These are phyloP conservation scores for Trypanosoma mega DNA, from an alignment of 208 protist species.

Conservation along the genomic window DNA sequence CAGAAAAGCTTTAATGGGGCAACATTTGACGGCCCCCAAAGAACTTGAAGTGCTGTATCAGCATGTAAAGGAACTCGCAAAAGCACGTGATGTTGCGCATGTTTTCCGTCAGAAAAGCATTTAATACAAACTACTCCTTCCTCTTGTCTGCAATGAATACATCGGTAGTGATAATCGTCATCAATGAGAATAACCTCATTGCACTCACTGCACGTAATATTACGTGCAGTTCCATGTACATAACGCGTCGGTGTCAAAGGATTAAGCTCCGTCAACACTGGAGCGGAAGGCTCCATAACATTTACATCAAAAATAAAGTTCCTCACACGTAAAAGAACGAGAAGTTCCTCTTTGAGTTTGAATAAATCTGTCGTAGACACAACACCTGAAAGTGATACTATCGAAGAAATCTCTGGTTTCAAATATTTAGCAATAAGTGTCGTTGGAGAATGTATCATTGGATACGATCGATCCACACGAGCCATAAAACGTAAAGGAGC, in stretches of 20 bases:
- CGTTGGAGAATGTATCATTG: slow-evolving; percentile 38
- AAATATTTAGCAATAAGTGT: slow-evolving; percentile 41
- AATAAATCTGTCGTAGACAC: slow-evolving; percentile 35
- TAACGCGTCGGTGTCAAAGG: slow-evolving; percentile 53
- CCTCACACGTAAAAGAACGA: slow-evolving; percentile 28
- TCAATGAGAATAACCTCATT: slow-evolving; percentile 45
- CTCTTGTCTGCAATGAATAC: slow-evolving; percentile 65
- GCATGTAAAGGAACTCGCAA: slow-evolving; percentile 43
- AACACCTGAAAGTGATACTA: slow-evolving; percentile 42
- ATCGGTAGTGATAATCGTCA: slow-evolving; percentile 55
- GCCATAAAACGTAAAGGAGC: slow-evolving; percentile 65
- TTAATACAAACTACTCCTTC: slow-evolving; percentile 33
- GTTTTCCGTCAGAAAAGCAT: slow-evolving; percentile 40
- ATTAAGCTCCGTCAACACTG: slow-evolving; percentile 49
- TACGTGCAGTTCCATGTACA: slow-evolving; percentile 30
- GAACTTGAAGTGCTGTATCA: slow-evolving; percentile 30
- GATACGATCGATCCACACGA: slow-evolving; percentile 43
- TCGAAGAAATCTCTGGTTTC: slow-evolving; percentile 30
- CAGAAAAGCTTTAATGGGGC: slow-evolving; percentile 44
- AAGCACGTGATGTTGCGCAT: slow-evolving; percentile 69
- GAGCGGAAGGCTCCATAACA: slow-evolving; percentile 54
- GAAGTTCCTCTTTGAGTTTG: slow-evolving; percentile 29
- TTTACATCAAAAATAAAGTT: slow-evolving; percentile 56
- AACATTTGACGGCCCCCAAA: slow-evolving; percentile 86
- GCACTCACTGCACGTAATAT: slow-evolving; percentile 60